These are phyloP conservation scores for Pichia sp. DNA, from an alignment of 1,139 yeast species.

Conservation along the genomic window DNA sequence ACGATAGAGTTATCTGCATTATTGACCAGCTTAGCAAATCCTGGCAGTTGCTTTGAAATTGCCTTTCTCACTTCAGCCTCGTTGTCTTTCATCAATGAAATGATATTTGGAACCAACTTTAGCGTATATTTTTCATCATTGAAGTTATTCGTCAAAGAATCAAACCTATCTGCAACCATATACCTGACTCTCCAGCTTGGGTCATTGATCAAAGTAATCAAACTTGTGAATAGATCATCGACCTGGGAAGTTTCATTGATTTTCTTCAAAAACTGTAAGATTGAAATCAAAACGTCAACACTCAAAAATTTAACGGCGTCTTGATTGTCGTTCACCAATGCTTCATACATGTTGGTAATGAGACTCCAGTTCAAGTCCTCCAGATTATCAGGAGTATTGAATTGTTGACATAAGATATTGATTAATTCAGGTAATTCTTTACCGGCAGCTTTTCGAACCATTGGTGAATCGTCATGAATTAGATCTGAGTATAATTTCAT, in stretches of 20 bases:
- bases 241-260: slow-evolving; percentile 54
- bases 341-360: slow-evolving; percentile 76
- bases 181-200: slow-evolving; percentile 98
- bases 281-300: slow-evolving; percentile 78
- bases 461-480: slow-evolving; percentile 89
- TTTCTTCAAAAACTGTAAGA: slow-evolving; percentile 57
- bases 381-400: slow-evolving; percentile 26
- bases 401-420: slow-evolving; percentile 43
- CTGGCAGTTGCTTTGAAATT: slow-evolving; percentile 86
- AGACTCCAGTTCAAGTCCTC: slow-evolving; percentile 55
- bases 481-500: slow-evolving; percentile 65
- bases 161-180: slow-evolving; percentile 92
- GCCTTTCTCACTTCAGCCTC: slow-evolving; percentile 98
- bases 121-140: slow-evolving; percentile 48
- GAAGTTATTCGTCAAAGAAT: slow-evolving; percentile 65
- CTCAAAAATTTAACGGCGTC: slow-evolving; percentile 91
- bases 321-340: slow-evolving; percentile 79
- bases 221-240: slow-evolving; percentile 54
- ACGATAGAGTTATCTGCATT: slow-evolving; percentile 49
- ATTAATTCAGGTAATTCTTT: slow-evolving; percentile 71
- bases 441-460: slow-evolving; percentile 97
- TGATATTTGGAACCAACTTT: slow-evolving; percentile 64
- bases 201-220: slow-evolving; percentile 72
- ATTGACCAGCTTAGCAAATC: slow-evolving; percentile 56
- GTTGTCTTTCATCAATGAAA: slow-evolving; percentile 77